Conservation (phyloP, 345 rosid species). For the Alliaria petiolata region DNA sequence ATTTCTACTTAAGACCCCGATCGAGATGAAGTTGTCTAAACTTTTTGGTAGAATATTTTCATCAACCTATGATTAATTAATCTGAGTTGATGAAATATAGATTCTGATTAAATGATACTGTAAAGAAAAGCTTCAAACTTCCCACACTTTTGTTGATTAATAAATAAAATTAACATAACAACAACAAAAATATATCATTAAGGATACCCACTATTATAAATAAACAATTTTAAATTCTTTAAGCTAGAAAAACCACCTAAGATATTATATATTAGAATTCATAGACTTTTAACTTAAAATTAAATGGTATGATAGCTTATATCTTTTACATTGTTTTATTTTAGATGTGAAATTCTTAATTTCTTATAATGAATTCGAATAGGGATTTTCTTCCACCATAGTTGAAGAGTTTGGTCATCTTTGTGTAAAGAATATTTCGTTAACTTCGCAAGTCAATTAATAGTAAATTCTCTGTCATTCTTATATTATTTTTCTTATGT, state of each 20-base stretch:
- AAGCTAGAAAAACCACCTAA: not conserved
- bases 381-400: not conserved
- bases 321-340: not conserved
- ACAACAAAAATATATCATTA: too few relatives aligned
- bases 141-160: not conserved
- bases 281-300: not conserved
- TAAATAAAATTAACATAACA: too few relatives aligned
- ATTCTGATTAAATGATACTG: not conserved
- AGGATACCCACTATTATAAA: not conserved
- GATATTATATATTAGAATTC: too few relatives aligned
- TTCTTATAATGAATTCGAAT: not conserved
- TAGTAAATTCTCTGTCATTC: not conserved
- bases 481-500: not conserved
- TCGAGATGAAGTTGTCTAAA: too few relatives aligned
- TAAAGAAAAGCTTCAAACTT: not conserved
- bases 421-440: not conserved
- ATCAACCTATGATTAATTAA: not conserved
- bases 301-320: not conserved
- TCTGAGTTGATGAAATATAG: not conserved
- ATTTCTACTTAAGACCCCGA: too few relatives aligned
- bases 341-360: not conserved
- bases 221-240: not conserved
- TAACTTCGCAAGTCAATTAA: not conserved
- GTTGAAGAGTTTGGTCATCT: not conserved
- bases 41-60: not conserved